Evolutionary conservation across 1,139 yeast genomes (phyloP).

Genomic region (Meyerozyma sp.): DNA sequence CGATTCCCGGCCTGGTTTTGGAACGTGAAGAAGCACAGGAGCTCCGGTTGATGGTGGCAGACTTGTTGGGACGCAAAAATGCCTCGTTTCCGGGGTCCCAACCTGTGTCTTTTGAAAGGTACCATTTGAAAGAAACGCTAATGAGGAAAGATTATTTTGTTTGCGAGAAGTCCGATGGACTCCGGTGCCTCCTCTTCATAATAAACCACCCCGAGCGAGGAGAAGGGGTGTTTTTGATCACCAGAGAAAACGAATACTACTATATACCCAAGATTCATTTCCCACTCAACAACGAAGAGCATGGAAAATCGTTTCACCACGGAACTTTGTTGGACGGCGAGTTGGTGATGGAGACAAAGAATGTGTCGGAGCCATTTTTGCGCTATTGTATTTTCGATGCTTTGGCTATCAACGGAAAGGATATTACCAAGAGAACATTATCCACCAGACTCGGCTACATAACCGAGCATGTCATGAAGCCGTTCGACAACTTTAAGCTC

Average conservation of each 20-base stretch:
- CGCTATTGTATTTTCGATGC: slow-evolving; percentile 90
- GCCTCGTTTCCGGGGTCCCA: slow-evolving; percentile 81
- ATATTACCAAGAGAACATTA: slow-evolving; percentile 62
- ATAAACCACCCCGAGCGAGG: slow-evolving; percentile 67
- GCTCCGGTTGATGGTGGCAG: slow-evolving; percentile 65
- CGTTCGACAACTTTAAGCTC: slow-evolving; percentile 66
- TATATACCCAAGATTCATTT: slow-evolving; percentile 81
- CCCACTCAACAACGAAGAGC: slow-evolving; percentile 56
- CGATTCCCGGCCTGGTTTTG: slow-evolving; percentile 76
- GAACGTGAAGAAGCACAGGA: slow-evolving; percentile 68
- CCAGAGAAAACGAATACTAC: slow-evolving; percentile 83
- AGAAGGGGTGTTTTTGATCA: slow-evolving; percentile 71
- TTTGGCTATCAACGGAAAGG: slow-evolving; percentile 72
- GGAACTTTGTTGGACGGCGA: slow-evolving; percentile 95
- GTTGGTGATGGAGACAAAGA: slow-evolving; percentile 56
- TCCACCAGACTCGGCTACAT: slow-evolving; percentile 84
- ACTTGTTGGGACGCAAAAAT: slow-evolving; percentile 51
- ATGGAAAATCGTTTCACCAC: slow-evolving; percentile 58
- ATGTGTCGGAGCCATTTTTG: slow-evolving; percentile 43
- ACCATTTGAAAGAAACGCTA: slow-evolving; percentile 62
- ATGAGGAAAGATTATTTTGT: slow-evolving; percentile 66
- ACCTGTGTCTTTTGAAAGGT: slow-evolving; percentile 84
- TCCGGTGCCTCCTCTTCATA: slow-evolving; percentile 69
- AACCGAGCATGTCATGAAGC: slow-evolving; percentile 75
- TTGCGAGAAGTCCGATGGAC: slow-evolving; percentile 94